Conservation (phyloP, 2,329 filamentous ascomycete genomes). For the Penicillium sclerotiorum region DNA sequence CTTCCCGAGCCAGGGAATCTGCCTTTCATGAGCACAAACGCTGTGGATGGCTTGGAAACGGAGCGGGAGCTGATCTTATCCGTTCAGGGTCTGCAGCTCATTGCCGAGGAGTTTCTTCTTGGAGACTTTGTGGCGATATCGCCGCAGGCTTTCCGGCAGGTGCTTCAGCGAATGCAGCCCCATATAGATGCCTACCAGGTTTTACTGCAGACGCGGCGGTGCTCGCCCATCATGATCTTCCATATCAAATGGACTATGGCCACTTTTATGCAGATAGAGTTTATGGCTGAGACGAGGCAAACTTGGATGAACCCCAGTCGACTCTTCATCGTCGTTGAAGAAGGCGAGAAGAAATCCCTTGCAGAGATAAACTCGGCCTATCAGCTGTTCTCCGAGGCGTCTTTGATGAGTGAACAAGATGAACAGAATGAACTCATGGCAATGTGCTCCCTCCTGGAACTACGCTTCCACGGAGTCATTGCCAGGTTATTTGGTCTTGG, state of each 20-base stretch:
- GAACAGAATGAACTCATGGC: constrained; percentile 4
- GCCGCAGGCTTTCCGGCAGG: constrained; percentile 3
- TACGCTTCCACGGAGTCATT: constrained; percentile 11
- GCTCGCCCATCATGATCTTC: constrained; percentile 15
- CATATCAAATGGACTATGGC: constrained; percentile 15
- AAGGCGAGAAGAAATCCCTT: constrained; percentile 14
- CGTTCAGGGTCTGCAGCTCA: constrained; percentile 12
- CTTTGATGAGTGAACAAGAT: background rate
- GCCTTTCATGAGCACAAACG: background rate
- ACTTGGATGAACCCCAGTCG: constrained; percentile 12
- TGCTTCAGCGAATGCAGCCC: constrained; percentile 9
- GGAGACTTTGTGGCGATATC: constrained; percentile 11
- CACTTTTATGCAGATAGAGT: constrained; percentile 11
- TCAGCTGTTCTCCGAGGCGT: background rate
- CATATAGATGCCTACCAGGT: constrained; percentile 12
- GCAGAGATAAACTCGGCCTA: constrained; percentile 7
- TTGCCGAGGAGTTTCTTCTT: constrained; percentile 6
- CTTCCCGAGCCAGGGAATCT: background rate
- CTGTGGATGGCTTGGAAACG: constrained; percentile 1
- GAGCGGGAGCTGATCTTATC: constrained; percentile 9
- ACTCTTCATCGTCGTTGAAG: constrained; percentile 11
- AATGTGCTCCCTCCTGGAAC: constrained; percentile 10
- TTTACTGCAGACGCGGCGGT: constrained; percentile 11
- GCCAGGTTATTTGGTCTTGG: constrained; percentile 11
- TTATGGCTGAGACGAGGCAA: constrained; percentile 11